Evolutionary conservation across 345 rosid species (phyloP).

Genomic region (Limnanthes douglasii): DNA sequence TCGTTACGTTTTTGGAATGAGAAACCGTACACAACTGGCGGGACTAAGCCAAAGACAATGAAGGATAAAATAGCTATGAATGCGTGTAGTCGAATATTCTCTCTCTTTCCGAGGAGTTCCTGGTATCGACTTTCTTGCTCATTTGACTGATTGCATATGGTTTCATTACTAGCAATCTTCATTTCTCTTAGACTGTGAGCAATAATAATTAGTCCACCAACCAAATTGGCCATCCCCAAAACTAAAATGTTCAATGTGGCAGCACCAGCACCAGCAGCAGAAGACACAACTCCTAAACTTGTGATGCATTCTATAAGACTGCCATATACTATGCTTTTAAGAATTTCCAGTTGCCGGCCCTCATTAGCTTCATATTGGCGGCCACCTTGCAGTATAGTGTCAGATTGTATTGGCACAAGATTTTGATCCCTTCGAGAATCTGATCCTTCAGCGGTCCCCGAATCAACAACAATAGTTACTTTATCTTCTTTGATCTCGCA

Average conservation of each 20-base stretch:
- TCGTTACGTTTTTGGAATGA: conserved; percentile 33
- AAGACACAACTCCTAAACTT: conserved; percentile 64
- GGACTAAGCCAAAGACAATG: conserved; percentile 37
- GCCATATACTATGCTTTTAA: conserved; percentile 82
- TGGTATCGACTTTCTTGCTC: conserved; percentile 37
- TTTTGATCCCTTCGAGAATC: no score
- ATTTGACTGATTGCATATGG: conserved; percentile 5
- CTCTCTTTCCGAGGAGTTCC: conserved; percentile 35
- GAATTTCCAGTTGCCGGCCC: conserved; percentile 30
- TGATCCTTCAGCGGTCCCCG: no score
- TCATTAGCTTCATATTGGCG: conserved; percentile 7
- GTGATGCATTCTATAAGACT: conserved; percentile 70
- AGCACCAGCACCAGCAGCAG: conserved; percentile 81
- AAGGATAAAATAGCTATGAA: conserved; percentile 37
- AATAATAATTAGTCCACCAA: conserved; percentile 58
- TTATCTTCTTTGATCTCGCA: conserved; percentile 9
- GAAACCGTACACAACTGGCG: conserved; percentile 46
- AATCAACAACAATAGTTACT: conserved; percentile 7
- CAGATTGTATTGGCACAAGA: no score
- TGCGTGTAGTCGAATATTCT: conserved; percentile 35
- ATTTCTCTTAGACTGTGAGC: conserved; percentile 47
- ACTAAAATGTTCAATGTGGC: conserved; percentile 66
- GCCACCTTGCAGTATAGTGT: no score
- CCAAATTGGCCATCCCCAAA: conserved; percentile 66
- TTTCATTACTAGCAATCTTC: conserved; percentile 21